These are phyloP conservation scores for Tuber indicum DNA, from an alignment of 495 filamentous ascomycete genomes.

Conservation along the genomic window DNA sequence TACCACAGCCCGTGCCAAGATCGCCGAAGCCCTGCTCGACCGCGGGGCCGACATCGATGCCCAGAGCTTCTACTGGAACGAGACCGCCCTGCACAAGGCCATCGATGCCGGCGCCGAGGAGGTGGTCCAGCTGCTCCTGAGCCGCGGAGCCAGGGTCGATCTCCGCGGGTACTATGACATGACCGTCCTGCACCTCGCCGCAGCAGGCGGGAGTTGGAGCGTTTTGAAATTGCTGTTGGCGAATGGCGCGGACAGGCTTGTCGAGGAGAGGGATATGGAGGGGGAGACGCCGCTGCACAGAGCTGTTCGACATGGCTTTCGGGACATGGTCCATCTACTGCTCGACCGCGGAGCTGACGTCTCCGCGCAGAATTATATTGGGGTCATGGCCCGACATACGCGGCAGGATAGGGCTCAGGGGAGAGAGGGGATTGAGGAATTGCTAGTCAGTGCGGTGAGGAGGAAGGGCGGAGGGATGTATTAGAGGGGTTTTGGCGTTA, in stretches of 20 bases:
- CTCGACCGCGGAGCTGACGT: slow-evolving; percentile 2
- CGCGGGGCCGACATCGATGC: slow-evolving; percentile 12
- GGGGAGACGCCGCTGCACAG: slow-evolving; percentile 12
- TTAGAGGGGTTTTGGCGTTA: neutral
- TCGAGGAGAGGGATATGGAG: neutral
- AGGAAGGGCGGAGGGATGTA: neutral
- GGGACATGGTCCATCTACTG: neutral
- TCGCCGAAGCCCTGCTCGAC: neutral
- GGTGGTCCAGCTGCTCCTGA: neutral
- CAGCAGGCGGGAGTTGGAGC: neutral
- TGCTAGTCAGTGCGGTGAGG: neutral
- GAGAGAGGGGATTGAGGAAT: neutral
- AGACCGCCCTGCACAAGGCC: neutral
- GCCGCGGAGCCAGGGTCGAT: neutral
- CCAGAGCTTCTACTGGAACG: neutral
- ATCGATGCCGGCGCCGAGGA: neutral
- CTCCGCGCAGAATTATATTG: slow-evolving; percentile 11
- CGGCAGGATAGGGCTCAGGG: neutral
- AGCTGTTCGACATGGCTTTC: neutral
- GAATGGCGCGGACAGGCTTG: neutral
- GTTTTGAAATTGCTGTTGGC: slow-evolving; percentile 7
- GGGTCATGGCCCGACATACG: slow-evolving; percentile 9
- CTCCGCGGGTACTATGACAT: neutral
- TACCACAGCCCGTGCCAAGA: neutral
- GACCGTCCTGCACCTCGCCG: slow-evolving; percentile 7